Base-by-base conservation (phyloP, 75 land plant genomes). In the Gnetum montanum region DNA sequence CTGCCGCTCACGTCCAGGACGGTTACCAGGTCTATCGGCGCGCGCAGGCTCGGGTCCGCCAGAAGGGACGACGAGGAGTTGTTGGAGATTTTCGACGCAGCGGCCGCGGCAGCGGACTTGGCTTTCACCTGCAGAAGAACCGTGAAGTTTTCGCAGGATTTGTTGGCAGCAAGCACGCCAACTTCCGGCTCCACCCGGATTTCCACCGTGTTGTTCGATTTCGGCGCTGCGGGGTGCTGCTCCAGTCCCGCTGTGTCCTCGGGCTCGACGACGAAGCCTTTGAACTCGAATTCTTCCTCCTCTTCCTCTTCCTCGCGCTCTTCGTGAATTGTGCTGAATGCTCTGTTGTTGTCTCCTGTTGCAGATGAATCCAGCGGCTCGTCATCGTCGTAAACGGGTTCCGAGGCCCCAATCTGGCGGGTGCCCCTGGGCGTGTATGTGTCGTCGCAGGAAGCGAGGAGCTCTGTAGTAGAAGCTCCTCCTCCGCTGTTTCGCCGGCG, bases 1-100 rank as follows among this genome's bases (percentile, higher is more conserved):
- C 70, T 68, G 33, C 70, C 69, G 46, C 72, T 64, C n/a, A 57
- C 49, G 50, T 69, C 72, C 34, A 69, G 53, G 31, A 69, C 72
- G 3, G 70, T 56, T 23, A 69, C 72, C 4, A 69, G 61, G 47
- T 69, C 72, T 15, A 69, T 68, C 3, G 72, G 62, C 7, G 72
- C 70, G 20, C 72, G 68, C 13, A n/a, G 31, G 22, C 28, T 60
- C 10, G 56, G 62, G 30, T 60, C 60, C 37, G 29, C 36, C 19
- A 53, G 28, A 10, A 53, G 19, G 1, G 59, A 57, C 2, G 47
- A 29, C 6, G 20, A 34, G 25, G 12, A 20, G 30, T 7, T 47
- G 12, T 28, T 41, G 46, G 2, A 26, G 22, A 3, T 26, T 26
- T 63, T 29, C 62, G 28, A 25, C 19, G 23, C 30, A 7, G 7